Evolutionary conservation across 1,139 yeast species (phyloP).

Genomic region (Hyphopichia khmerensis): DNA sequence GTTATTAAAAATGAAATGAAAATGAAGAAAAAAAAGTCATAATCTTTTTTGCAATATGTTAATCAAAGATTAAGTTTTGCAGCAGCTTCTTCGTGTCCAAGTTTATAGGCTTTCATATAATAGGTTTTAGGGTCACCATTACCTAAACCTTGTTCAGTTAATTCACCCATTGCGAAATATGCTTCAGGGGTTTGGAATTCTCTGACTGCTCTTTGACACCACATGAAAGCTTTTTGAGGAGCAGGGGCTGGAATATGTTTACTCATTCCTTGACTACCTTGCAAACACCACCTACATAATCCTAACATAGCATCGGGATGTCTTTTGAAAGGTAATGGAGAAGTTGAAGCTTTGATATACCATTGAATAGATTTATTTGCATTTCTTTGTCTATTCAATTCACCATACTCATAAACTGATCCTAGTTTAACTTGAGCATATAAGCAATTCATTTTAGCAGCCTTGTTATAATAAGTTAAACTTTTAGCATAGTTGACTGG

Average conservation of each 20-base stretch:
- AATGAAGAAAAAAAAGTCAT: no score
- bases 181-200: constrained; percentile 75
- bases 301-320: constrained; percentile 90
- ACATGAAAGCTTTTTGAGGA: constrained; percentile 76
- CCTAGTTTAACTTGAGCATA: constrained; percentile 88
- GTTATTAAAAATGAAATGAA: no score
- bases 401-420: constrained; percentile 84
- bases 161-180: constrained; percentile 79
- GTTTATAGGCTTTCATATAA: constrained; percentile 22
- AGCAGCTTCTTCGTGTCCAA: constrained; percentile 21
- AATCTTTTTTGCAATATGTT: neutral
- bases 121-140: constrained; percentile 32
- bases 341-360: constrained; percentile 77
- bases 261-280: constrained; percentile 66
- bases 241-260: constrained; percentile 59
- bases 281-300: constrained; percentile 86
- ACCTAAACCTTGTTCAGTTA: constrained; percentile 79
- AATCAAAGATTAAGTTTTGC: neutral
- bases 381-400: constrained; percentile 62
- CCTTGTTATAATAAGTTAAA: constrained; percentile 65
- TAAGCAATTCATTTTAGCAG: constrained; percentile 75
- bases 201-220: constrained; percentile 88
- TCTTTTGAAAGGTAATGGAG: constrained; percentile 52
- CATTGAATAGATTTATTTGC: constrained; percentile 82
- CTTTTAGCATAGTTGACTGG: constrained; percentile 61